Percentiles rank a stretch among this genome's conserved stretches.
Evolutionary conservation across 2,329 filamentous ascomycete genomes (phyloP).

Genomic region (Fusarium sp.): DNA sequence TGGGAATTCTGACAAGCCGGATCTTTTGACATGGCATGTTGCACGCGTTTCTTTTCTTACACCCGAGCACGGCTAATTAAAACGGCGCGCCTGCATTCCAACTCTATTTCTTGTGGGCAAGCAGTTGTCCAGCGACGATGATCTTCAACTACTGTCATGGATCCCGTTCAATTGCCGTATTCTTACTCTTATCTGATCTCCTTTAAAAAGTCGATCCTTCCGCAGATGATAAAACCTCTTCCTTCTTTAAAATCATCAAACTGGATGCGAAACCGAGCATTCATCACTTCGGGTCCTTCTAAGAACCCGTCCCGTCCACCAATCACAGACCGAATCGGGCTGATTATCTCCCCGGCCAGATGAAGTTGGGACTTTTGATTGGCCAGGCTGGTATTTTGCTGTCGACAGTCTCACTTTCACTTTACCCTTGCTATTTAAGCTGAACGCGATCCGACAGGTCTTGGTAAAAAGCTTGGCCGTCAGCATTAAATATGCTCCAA

Average conservation of each 20-base stretch:
- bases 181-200: not conserved
- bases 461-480: conserved; percentile 17
- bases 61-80: conserved; percentile 2
- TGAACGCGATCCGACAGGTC: not conserved
- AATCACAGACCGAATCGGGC: conserved; percentile 16
- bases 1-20: not conserved
- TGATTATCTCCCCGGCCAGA: conserved; percentile 25
- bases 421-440: not conserved
- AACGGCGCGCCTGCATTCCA: not conserved
- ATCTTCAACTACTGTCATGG: not conserved
- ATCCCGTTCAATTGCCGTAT: not conserved
- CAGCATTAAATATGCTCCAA: conserved; percentile 5
- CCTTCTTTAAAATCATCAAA: not conserved
- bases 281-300: conserved; percentile 18
- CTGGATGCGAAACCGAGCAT: conserved; percentile 29
- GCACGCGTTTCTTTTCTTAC: not conserved
- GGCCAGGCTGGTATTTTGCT: not conserved
- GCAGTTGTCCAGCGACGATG: not conserved
- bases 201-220: not conserved
- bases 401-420: not conserved
- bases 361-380: conserved; percentile 2
- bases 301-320: conserved; percentile 28
- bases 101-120: conserved; percentile 4
- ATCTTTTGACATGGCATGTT: not conserved
- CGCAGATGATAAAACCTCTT: conserved; percentile 9